phyloP scores from a whole-genome alignment of 257 asterid species.

The Ilex aquifolium region DNA sequence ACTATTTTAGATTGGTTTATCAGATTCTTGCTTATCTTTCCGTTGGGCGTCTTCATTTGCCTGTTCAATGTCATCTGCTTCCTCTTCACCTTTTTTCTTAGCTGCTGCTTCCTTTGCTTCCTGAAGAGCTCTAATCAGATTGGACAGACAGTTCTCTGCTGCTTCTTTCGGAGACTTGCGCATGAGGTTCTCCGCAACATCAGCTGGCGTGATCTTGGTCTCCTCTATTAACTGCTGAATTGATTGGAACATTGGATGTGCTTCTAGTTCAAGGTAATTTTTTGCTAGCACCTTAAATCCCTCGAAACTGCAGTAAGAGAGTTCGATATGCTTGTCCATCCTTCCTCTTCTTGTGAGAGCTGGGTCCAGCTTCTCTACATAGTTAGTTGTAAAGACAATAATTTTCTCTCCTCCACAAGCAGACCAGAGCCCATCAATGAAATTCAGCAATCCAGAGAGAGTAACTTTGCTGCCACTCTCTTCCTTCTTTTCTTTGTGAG shows the following conservation, averaged over 20 bases:
- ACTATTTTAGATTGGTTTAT: no score
- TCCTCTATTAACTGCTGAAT: constrained; percentile 10
- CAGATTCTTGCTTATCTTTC: no score
- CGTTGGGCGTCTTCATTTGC: no score
- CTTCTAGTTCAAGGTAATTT: constrained; percentile 12
- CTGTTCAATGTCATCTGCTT: no score
- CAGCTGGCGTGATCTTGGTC: constrained; percentile 19
- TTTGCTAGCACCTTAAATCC: constrained; percentile 25
- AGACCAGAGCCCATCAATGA: constrained; percentile 22
- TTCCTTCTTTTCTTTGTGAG: constrained; percentile 2
- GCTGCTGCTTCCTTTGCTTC: constrained; percentile 5
- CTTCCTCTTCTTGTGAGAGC: constrained; percentile 20
- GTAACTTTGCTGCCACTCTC: constrained; percentile 15
- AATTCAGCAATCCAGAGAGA: constrained; percentile 17
- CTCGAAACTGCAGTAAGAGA: constrained; percentile 21
- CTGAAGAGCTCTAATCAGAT: constrained; percentile 13
- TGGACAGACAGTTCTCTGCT: constrained; percentile 14
- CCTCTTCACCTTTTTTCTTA: background rate
- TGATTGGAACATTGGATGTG: constrained; percentile 13
- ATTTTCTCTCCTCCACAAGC: constrained; percentile 17
- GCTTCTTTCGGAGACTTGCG: constrained; percentile 17
- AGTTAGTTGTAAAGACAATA: constrained; percentile 21
- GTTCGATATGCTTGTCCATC: constrained; percentile 24
- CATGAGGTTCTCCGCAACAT: constrained; percentile 22
- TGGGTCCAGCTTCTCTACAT: constrained; percentile 18